A percentile compares a stretch with the other conserved stretches of the same genome.
phyloP scores from a whole-genome alignment of 768 basidiomycete species.

The Termitomyces sp. region DNA sequence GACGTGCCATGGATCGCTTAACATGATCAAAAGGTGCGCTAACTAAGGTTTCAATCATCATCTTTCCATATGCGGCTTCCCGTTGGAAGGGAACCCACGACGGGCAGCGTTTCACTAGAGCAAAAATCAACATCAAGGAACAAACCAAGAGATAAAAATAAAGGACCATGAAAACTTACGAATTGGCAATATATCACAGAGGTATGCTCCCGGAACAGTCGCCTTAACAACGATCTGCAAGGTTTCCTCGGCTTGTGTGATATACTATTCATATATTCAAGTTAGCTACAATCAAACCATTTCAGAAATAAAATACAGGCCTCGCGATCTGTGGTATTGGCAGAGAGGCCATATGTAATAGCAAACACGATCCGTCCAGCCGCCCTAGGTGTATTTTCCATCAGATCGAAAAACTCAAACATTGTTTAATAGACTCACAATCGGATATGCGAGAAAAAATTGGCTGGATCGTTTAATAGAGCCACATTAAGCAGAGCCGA shows the following conservation, averaged over 20 bases:
- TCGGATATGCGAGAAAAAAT: background rate
- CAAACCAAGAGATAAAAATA: background rate
- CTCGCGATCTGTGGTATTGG: background rate
- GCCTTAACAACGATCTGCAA: background rate
- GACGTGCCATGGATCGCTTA: background rate
- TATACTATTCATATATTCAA: background rate
- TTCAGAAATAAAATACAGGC: background rate
- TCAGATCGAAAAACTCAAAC: background rate
- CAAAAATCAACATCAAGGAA: background rate
- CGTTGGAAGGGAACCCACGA: background rate
- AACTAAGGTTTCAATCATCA: background rate
- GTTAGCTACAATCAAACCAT: background rate
- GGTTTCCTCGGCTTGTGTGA: background rate
- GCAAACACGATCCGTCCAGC: background rate
- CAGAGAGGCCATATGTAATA: background rate
- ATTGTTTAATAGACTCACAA: background rate
- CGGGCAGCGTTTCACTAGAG: background rate
- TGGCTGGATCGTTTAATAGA: background rate
- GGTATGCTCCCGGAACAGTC: background rate
- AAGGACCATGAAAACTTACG: background rate
- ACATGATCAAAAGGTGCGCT: background rate
- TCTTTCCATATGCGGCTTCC: background rate
- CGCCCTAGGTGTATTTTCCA: background rate
- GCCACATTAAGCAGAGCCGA: background rate
- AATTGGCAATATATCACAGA: background rate